A percentile compares a stretch with the other conserved stretches of the same genome.
phyloP scores from a whole-genome alignment of 2,329 filamentous ascomycete species.

The Penicillium sp. region DNA sequence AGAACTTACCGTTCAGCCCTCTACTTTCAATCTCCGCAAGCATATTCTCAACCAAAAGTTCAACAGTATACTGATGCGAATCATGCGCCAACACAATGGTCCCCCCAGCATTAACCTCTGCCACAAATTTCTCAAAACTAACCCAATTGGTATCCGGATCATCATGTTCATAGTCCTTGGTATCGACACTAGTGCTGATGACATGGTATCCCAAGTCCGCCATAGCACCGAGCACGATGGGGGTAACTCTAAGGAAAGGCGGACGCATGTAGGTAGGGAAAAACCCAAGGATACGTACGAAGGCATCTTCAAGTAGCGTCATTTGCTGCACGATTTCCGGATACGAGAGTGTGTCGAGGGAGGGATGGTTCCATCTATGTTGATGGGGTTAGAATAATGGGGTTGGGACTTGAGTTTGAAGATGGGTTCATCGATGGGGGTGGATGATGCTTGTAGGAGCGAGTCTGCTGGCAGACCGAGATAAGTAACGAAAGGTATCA shows the following conservation, averaged over 20 bases:
- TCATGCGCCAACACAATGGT: constrained; percentile 41
- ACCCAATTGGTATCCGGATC: constrained; percentile 28
- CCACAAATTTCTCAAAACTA: constrained; percentile 34
- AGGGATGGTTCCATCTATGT: constrained; percentile 41
- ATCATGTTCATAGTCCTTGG: constrained; percentile 44
- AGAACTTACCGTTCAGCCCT: constrained; percentile 40
- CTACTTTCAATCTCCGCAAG: constrained; percentile 39
- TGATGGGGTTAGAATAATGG: not conserved
- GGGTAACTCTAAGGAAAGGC: constrained; percentile 43
- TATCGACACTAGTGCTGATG: constrained; percentile 45
- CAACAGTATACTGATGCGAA: constrained; percentile 38
- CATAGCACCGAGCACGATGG: constrained; percentile 37
- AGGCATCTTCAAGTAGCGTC: constrained; percentile 41
- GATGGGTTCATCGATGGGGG: not conserved
- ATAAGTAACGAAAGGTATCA: not conserved
- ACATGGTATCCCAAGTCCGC: constrained; percentile 47
- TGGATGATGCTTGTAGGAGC: not conserved
- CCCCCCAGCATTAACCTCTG: constrained; percentile 34
- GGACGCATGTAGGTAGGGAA: constrained; percentile 51
- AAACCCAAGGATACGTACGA: constrained; percentile 43
- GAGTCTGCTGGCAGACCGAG: not conserved
- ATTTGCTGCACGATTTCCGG: constrained; percentile 41
- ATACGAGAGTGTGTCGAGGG: constrained; percentile 37
- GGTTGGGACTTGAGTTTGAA: not conserved
- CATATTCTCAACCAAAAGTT: constrained; percentile 34